These are phyloP conservation scores for Plasmodium ovale DNA, from an alignment of 169 alveolate genomes.

Conservation along the genomic window DNA sequence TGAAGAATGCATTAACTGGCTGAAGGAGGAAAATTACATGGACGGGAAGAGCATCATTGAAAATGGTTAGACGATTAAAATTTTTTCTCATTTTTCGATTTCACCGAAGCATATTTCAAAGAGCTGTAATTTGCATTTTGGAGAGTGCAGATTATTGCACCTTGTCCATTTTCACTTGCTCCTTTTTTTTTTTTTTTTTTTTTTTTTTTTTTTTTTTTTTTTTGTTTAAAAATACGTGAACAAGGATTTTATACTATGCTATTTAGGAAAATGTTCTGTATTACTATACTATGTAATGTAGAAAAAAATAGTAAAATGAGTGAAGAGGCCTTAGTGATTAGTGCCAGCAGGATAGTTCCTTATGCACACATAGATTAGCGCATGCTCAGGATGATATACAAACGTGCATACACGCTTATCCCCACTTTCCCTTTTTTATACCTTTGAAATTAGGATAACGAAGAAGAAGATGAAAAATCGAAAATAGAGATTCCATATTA, in stretches of 20 bases:
- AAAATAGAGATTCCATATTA: constrained; percentile 73
- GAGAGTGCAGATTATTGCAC: too few species aligned
- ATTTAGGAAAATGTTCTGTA: constrained; percentile 58
- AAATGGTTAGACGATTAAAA: constrained; percentile 52
- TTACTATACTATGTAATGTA: constrained; percentile 39
- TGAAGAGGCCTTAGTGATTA: too few species aligned
- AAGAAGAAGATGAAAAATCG: constrained; percentile 66
- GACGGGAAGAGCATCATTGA: constrained; percentile 49
- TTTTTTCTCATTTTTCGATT: not conserved
- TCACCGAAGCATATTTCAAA: not conserved
- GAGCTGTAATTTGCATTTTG: not conserved
- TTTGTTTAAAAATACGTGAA: constrained; percentile 1
- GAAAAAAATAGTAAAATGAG: too few species aligned
- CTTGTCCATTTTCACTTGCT: not conserved
- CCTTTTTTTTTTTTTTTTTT: not conserved
- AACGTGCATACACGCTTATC: not conserved
- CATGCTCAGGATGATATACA: too few species aligned
- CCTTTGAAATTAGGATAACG: constrained; percentile 36
- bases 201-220: constrained; percentile 2
- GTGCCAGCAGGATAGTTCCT: too few species aligned
- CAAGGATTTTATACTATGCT: constrained; percentile 44
- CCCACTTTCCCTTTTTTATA: not conserved
- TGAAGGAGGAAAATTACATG: constrained; percentile 60
- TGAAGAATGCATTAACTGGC: constrained; percentile 75
- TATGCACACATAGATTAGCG: not conserved